A percentile compares a stretch with the other conserved stretches of the same genome.
phyloP scores from a whole-genome alignment of 139 green algal genomes.

The Chlorella sorokiniana region DNA sequence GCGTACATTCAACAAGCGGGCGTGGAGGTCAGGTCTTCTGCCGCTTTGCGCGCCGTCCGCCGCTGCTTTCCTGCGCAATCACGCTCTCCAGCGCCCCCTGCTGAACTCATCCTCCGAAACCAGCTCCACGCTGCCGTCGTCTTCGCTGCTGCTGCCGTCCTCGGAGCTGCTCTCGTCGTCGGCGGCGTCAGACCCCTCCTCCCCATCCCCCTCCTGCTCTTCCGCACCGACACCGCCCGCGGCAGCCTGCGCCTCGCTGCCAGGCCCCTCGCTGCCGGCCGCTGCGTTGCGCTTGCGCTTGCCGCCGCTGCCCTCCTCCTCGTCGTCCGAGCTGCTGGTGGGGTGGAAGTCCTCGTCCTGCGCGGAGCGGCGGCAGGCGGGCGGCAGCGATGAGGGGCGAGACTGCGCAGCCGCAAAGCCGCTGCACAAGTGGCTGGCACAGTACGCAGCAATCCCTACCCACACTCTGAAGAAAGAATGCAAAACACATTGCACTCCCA shows the following conservation, averaged over 20 bases:
- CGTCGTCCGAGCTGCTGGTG: slow-evolving; percentile 25
- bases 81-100: slow-evolving; percentile 16
- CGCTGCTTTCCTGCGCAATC: slow-evolving; percentile 5
- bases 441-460: no score
- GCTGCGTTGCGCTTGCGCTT: neutral
- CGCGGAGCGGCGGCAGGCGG: neutral
- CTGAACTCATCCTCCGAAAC: slow-evolving; percentile 40
- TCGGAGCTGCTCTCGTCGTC: neutral
- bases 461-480: no score
- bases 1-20: neutral
- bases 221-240: neutral
- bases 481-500: no score
- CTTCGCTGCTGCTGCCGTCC: neutral
- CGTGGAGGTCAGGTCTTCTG: no score
- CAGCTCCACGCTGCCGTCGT: slow-evolving; percentile 37
- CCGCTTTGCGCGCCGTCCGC: slow-evolving; percentile 22
- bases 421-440: no score
- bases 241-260: neutral
- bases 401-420: no score
- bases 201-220: slow-evolving; percentile 15
- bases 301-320: slow-evolving; percentile 21
- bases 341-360: slow-evolving; percentile 48
- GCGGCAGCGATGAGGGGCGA: neutral
- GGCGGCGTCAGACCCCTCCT: slow-evolving; percentile 1
- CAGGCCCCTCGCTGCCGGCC: neutral